Conservation (phyloP, 805 yeast genomes). For the Clavispora santaluciae region DNA sequence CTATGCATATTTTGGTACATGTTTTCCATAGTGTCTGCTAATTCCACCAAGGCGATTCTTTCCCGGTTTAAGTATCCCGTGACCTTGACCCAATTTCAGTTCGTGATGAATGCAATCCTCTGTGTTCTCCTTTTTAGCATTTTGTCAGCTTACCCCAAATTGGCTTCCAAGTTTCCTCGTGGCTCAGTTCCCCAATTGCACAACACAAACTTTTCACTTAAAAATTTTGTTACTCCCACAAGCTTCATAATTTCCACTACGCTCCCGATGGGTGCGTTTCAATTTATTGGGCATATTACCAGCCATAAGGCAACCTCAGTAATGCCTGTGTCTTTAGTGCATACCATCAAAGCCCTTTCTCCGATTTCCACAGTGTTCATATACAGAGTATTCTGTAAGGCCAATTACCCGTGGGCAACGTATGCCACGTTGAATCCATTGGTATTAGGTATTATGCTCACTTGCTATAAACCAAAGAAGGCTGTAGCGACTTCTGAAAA, state of each 20-base stretch:
- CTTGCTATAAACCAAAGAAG: conserved; percentile 50
- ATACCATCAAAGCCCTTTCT: conserved; percentile 86
- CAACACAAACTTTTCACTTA: conserved; percentile 20
- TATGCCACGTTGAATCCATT: conserved; percentile 78
- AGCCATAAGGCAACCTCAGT: conserved; percentile 88
- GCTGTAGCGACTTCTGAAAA: conserved; percentile 14
- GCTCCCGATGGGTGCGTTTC: conserved; percentile 92
- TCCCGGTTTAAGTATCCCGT: conserved; percentile 71
- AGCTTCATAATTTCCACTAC: conserved; percentile 55
- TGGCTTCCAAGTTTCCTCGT: conserved; percentile 16
- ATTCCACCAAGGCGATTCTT: conserved; percentile 74
- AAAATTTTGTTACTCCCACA: conserved; percentile 51
- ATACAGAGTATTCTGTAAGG: conserved; percentile 58
- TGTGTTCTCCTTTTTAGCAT: conserved; percentile 43
- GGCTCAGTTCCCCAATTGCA: conserved; percentile 18
- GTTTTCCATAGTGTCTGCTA: conserved; percentile 74
- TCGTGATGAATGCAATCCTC: conserved; percentile 61
- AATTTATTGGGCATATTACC: conserved; percentile 85
- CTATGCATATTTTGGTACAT: conserved; percentile 78
- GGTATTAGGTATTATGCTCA: conserved; percentile 78
- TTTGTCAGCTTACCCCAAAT: conserved; percentile 25
- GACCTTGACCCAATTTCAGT: conserved; percentile 87
- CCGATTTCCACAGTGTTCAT: conserved; percentile 85
- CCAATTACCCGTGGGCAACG: conserved; percentile 56
- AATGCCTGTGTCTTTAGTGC: conserved; percentile 93